Evolutionary conservation across 2,329 filamentous ascomycete genomes (phyloP), one percentile per base, ranked within the genome.

Genomic region (Venturia nashicola): DNA sequence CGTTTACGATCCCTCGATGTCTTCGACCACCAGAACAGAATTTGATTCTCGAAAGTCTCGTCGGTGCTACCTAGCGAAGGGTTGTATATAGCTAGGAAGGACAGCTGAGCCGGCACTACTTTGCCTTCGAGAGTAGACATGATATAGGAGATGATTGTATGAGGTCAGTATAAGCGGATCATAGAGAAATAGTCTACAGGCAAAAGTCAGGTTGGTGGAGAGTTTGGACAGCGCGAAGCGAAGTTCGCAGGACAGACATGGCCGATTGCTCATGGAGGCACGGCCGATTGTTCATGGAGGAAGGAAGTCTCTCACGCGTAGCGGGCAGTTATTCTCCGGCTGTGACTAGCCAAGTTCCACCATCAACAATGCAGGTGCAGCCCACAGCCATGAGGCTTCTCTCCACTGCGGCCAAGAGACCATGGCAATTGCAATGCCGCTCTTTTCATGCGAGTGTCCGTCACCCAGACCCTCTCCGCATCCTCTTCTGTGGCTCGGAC

Each of bases 401-500:
- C 27, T n/a, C 11, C 51, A 7, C n/a, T 12, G 32, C 51, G 20
- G 14, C 23, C 46, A 27, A 20, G 46, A 57, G 32, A 14, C 16
- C 27, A 20, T 57, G 51, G 51, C 32, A 12, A 12, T 23, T 43
- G 7, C 59, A 62, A 62, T 36, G 23, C 12, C 61, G 43, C 8
- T 57, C 51, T n/a, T 57, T 57, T 27, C 51, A 57, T 4, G 3
- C 14, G 4, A 36, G 27, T n/a, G 32, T 34, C 8, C 51, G 32
- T 20, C 51, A 60, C 7, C 9, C 32, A 40, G 71, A 80, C 18
- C 89, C 90, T 3, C 79, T 99, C 40, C 83, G 86, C 42, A 91
- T 99, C 63, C 82, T 99, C 4, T 99, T 97, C 76, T 97, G 92
- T 76, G 94, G 94, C 67, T 94, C 93, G 3, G 94, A 99, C 74